phyloP scores from a whole-genome alignment of 768 basidiomycete species.

The Phanerodontia chrysosporium region DNA sequence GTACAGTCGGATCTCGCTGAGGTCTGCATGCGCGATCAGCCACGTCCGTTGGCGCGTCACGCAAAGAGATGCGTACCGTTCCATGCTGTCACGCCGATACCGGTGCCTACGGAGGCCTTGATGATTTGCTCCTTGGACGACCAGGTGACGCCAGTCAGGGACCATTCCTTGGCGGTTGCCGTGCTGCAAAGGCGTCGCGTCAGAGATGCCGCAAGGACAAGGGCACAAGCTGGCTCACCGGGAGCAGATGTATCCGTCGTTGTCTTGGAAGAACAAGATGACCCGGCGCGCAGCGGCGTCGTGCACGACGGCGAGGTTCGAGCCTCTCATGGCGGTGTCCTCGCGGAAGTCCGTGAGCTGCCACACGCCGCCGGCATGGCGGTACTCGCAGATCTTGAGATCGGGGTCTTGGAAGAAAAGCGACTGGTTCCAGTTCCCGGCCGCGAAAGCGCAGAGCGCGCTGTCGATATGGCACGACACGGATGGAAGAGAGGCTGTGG shows the following conservation, averaged over 20 bases:
- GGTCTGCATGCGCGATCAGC: neutral
- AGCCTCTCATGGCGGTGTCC: neutral
- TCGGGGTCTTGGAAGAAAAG: neutral
- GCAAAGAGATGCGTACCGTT: neutral
- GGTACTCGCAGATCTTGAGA: neutral
- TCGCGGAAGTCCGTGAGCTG: neutral
- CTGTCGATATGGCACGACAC: neutral
- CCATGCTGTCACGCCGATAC: conserved; percentile 1
- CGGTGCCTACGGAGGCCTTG: neutral
- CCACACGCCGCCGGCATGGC: neutral
- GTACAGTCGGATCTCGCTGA: neutral
- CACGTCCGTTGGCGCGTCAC: neutral
- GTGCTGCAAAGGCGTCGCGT: neutral
- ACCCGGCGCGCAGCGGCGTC: neutral
- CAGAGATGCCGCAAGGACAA: neutral
- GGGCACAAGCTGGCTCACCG: neutral
- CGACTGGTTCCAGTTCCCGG: neutral
- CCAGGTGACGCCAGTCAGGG: neutral
- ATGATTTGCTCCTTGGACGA: neutral
- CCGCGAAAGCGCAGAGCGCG: conserved; percentile 1
- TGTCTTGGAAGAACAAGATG: conserved; percentile 1
- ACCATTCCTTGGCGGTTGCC: neutral
- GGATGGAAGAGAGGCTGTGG: neutral
- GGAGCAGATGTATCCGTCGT: neutral
- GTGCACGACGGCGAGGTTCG: conserved; percentile 3